A percentile compares a stretch with the other conserved stretches of the same genome.
phyloP scores from a whole-genome alignment of 1,284 basidiomycete species.

The Xerocomus amazonicus region DNA sequence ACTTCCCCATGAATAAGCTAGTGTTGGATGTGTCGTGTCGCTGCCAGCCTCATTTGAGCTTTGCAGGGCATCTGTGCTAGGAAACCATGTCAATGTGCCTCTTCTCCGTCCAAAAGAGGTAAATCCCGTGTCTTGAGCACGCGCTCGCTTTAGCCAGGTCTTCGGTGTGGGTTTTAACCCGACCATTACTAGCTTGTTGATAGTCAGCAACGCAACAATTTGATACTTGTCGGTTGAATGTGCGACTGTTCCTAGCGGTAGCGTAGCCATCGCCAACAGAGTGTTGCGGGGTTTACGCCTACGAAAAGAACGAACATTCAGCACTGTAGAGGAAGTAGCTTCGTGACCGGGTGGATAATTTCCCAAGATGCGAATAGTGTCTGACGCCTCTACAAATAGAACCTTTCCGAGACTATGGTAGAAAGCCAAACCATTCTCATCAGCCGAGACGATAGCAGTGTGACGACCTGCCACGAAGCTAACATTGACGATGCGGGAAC shows the following conservation, averaged over 20 bases:
- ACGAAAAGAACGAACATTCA: conserved; percentile 24
- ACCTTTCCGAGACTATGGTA: conserved; percentile 95
- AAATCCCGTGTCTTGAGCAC: conserved; percentile 45
- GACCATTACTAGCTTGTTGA: conserved; percentile 88
- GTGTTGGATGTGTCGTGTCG: conserved; percentile 48
- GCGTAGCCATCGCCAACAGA: conserved; percentile 74
- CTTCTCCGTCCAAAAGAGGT: conserved; percentile 47
- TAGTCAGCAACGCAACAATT: conserved; percentile 84
- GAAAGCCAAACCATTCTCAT: conserved; percentile 90
- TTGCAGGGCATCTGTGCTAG: conserved; percentile 41
- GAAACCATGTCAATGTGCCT: conserved; percentile 77
- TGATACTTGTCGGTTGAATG: conserved; percentile 85
- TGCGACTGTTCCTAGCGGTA: conserved; percentile 76
- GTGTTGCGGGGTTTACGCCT: conserved; percentile 53
- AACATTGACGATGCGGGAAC: conserved; percentile 83
- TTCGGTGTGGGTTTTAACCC: conserved; percentile 89
- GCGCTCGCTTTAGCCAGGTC: conserved; percentile 86
- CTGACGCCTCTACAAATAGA: conserved; percentile 92
- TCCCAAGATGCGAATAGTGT: conserved; percentile 91
- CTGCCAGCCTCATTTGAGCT: conserved; percentile 26
- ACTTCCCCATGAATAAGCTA: conserved; percentile 83
- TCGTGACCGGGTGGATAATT: conserved; percentile 61
- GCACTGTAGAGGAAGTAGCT: conserved; percentile 5
- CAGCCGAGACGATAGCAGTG: conserved; percentile 90
- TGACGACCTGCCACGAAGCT: conserved; percentile 93